Evolutionary conservation across 106 monocot genomes (phyloP), one percentile per base, ranked within the genome.

Genomic region (Triglochin maritima): DNA sequence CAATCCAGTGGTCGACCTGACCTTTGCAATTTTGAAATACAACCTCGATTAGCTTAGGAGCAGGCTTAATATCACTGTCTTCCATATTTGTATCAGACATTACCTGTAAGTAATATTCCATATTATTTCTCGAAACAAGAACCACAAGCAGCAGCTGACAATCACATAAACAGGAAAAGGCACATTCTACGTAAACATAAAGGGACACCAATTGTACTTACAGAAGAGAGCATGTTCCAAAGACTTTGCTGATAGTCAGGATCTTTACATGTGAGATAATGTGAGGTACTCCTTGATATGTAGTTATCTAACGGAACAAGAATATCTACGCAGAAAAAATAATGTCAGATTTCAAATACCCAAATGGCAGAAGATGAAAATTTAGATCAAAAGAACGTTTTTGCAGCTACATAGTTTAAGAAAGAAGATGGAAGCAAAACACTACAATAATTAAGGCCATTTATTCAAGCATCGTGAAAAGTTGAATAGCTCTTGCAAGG

Each of bases 41-140:
- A 7, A 98, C 98, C 82, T 88, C 88, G 70, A 98, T 98, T 72
- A 98, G 88, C 77, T 98, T 98, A 10, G 98, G 98, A 59, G 98
- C 91, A 72, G 98, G 82, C 55, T 79, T 79, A 59, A 92, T 98
- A 75, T 98, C 98, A 69, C 70, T 76, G 58, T 98, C 98, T 58
- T 92, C 98, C 78, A 92, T 86, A 74, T 80, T 98, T 78, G 77
- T 86, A 68, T 98, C 98, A 8, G 80, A 74, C 98, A 92, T 92
- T 59, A 92, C 77, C 98, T 98, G 84, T 10, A 70, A 80, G 61
- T 63, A 29, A 29, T 29, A 29, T 29, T 29, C 29, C 29, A 29
- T 29, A 29, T 29, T 29, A 29, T 29, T 29, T 29, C 29, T 29
- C 1, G 29, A 29, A 29, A 29, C 29, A 29, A 29, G 29, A 29